Evolutionary conservation across 495 filamentous ascomycete genomes (phyloP).

Genomic region (Amniculicola lignicola): DNA sequence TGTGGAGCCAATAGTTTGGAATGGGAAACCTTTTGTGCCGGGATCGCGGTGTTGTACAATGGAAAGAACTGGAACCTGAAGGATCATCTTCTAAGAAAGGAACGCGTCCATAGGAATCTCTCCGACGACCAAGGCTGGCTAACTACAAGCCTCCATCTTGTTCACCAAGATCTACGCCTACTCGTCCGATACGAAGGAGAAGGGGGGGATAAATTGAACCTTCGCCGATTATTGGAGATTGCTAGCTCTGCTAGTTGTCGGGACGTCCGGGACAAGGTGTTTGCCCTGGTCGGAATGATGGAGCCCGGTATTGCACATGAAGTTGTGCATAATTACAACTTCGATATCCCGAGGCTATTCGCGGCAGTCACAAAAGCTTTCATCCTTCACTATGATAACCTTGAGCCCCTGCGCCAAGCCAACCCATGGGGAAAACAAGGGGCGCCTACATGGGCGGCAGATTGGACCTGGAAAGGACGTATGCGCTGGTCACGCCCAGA

Average conservation of each 20-base stretch:
- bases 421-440: background rate
- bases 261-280: background rate
- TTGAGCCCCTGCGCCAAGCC: background rate
- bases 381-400: background rate
- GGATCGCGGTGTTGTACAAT: conserved; percentile 1
- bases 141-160: conserved; percentile 3
- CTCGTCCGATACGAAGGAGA: background rate
- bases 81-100: background rate
- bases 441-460: background rate
- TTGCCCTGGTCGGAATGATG: background rate
- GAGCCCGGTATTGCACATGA: background rate
- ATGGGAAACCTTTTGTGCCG: background rate
- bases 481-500: background rate
- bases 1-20: background rate
- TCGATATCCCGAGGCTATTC: background rate
- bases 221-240: background rate
- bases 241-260: background rate
- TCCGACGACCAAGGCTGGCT: background rate
- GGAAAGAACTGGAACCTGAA: too few relatives aligned
- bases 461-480: background rate
- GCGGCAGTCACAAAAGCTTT: background rate
- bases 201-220: background rate
- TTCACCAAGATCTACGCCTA: background rate
- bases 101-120: background rate
- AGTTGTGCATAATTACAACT: background rate